Base-by-base conservation (phyloP, 163 green algal genomes). In the Scenedesmus sp. region DNA sequence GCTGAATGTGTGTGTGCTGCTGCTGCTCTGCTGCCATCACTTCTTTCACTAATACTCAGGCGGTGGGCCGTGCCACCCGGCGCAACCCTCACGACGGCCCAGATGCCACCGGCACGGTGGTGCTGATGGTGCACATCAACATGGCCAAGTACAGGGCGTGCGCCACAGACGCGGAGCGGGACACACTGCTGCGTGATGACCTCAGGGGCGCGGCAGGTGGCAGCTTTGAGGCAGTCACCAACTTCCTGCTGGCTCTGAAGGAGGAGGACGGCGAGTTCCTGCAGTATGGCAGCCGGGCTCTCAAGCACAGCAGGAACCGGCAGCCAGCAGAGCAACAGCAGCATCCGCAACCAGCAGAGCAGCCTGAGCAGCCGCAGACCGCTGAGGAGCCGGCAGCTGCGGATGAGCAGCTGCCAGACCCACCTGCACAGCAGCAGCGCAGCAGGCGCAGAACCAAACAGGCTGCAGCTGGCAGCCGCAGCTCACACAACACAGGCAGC, bases 101-200 rank as follows among this genome's bases (percentile, higher is more conserved):
- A 54, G 79, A 15, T 57, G 79, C 12, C 79, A 12, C 4, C 54
- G 79, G 79, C 79, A 60, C 54, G 3, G 79, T 86, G n/a, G 79
- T 86, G 79, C 79, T 86, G 54, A 86, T 86, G 79, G 52, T 59
- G 52, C 79, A 86, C 16, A 23, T 86, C n/a, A 15, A 86, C 79
- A 66, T 86, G 79, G 79, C 12, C n/a, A 86, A 59, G 79, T 86
- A 86, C 79, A 57, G 15, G 79, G 79, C 79, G 12, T 86, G 79
- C 54, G 18, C 12, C 54, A 86, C 79, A 86, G 52, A 66, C 12
- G 79, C 52, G 20, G 79, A 59, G 79, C 12, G 79, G 12, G 56
- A 59, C 79, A 26, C 54, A 60, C 12, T 23, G 13, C 79, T 86
- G 79, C 79, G 79, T 12, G 20, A 86, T 10, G 79, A 86, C 79